Evolutionary conservation across 495 filamentous ascomycete genomes (phyloP).

Genomic region (Lasiosphaeria hispida): DNA sequence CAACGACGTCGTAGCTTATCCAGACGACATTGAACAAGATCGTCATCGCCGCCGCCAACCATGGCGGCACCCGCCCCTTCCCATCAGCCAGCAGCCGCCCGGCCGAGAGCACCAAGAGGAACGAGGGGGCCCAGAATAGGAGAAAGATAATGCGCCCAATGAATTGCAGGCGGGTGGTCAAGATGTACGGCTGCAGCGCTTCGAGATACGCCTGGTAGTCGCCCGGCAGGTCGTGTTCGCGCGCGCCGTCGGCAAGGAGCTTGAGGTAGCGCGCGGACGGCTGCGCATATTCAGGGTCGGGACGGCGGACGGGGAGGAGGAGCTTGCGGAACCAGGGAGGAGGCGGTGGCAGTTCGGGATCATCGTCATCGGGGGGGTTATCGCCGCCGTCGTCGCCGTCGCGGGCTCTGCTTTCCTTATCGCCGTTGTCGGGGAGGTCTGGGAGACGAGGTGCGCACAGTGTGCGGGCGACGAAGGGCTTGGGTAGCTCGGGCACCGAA

Average conservation of each 20-base stretch:
- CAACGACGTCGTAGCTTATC: conserved; percentile 70
- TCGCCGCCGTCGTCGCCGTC: conserved; percentile 11
- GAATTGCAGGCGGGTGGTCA: conserved; percentile 63
- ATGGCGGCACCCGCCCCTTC: conserved; percentile 62
- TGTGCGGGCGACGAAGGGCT: conserved; percentile 46
- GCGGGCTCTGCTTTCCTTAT: not conserved
- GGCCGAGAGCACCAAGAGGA: conserved; percentile 27
- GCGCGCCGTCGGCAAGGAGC: conserved; percentile 71
- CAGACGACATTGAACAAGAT: conserved; percentile 59
- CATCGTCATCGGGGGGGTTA: conserved; percentile 14
- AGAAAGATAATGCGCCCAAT: conserved; percentile 63
- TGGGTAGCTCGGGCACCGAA: conserved; percentile 34
- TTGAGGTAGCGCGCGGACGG: conserved; percentile 79
- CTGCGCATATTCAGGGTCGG: conserved; percentile 69
- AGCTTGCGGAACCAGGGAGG: conserved; percentile 32
- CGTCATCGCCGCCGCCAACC: conserved; percentile 54
- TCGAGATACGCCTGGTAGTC: conserved; percentile 71
- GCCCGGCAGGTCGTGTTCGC: conserved; percentile 70
- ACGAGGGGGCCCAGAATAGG: conserved; percentile 56
- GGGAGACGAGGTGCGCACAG: conserved; percentile 43
- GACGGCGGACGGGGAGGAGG: conserved; percentile 47
- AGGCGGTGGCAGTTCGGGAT: conserved; percentile 14
- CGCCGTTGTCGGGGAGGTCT: conserved; percentile 9
- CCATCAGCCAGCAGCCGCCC: conserved; percentile 54
- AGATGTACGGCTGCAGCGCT: conserved; percentile 62